Evolutionary conservation across 1,284 basidiomycete species (phyloP).

Genomic region (Trichosporon sp.): DNA sequence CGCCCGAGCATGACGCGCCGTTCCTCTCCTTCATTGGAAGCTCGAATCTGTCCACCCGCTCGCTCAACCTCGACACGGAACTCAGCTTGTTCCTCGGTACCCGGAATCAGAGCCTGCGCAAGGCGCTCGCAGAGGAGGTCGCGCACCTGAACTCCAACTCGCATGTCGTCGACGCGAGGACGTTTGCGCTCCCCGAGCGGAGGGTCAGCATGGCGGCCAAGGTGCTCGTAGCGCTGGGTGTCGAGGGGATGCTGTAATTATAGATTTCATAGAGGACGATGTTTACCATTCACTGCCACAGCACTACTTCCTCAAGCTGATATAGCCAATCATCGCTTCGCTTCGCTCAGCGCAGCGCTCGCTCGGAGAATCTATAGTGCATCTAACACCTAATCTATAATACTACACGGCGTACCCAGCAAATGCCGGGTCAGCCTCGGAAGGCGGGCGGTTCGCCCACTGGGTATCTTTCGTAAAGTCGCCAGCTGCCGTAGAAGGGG

Average conservation of each 20-base stretch:
- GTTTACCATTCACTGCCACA: neutral
- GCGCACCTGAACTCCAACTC: constrained; percentile 56
- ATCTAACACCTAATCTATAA: constrained; percentile 9
- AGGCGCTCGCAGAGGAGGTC: constrained; percentile 59
- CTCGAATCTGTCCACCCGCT: constrained; percentile 92
- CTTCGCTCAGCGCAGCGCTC: neutral
- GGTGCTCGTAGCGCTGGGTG: constrained; percentile 62
- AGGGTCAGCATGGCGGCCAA: constrained; percentile 71
- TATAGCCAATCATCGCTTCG: neutral
- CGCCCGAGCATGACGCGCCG: constrained; percentile 57
- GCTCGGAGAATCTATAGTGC: neutral
- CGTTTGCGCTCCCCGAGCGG: constrained; percentile 62
- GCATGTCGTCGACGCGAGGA: constrained; percentile 57
- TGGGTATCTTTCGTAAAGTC: constrained; percentile 15
- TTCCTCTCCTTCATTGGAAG: constrained; percentile 88
- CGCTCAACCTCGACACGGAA: constrained; percentile 88
- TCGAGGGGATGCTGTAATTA: constrained; percentile 55
- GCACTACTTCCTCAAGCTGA: neutral
- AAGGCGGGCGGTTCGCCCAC: constrained; percentile 11
- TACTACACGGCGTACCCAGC: constrained; percentile 12
- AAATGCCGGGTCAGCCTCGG: constrained; percentile 9
- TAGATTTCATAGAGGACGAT: neutral
- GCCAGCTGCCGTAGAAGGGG: constrained; percentile 1
- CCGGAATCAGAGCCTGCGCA: constrained; percentile 58
- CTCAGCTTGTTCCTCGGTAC: constrained; percentile 84